Evolutionary conservation across 1,284 basidiomycete genomes (phyloP).

Genomic region (Ustilago trichophora): DNA sequence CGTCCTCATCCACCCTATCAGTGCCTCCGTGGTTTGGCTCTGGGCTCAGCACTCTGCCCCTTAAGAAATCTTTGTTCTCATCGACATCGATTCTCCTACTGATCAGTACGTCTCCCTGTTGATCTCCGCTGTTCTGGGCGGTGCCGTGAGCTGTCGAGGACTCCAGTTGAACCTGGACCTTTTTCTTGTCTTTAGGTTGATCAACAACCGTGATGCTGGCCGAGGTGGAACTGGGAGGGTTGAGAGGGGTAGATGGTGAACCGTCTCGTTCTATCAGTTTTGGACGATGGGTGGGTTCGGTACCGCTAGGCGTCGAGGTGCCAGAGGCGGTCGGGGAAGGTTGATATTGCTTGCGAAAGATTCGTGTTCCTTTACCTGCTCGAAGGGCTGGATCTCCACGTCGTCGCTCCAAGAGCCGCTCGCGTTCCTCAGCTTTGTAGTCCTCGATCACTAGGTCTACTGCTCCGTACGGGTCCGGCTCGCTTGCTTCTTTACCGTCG

Average conservation of each 20-base stretch:
- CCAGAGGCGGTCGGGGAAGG: slow-evolving; percentile 21
- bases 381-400: slow-evolving; percentile 55
- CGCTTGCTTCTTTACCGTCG: neutral
- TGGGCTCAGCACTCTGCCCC: slow-evolving; percentile 15
- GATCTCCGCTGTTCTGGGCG: neutral
- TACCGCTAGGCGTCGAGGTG: slow-evolving; percentile 12
- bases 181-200: neutral
- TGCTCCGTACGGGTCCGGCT: slow-evolving; percentile 45
- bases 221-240: slow-evolving; percentile 20
- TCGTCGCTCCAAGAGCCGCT: slow-evolving; percentile 48
- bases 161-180: slow-evolving; percentile 11
- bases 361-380: slow-evolving; percentile 48
- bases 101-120: slow-evolving; percentile 5
- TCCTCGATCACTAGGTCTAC: slow-evolving; percentile 55
- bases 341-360: slow-evolving; percentile 53
- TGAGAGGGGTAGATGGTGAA: slow-evolving; percentile 20
- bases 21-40: neutral
- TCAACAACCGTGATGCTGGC: slow-evolving; percentile 10
- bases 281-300: neutral
- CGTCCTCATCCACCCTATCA: slow-evolving; percentile 4
- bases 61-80: slow-evolving; percentile 21
- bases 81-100: slow-evolving; percentile 25
- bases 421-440: slow-evolving; percentile 54
- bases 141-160: neutral
- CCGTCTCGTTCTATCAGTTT: slow-evolving; percentile 4